Percentiles rank a stretch among this genome's conserved stretches.
These are phyloP conservation scores for Rutstroemia sp. DNA, from an alignment of 2,329 filamentous ascomycete genomes.

Conservation along the genomic window DNA sequence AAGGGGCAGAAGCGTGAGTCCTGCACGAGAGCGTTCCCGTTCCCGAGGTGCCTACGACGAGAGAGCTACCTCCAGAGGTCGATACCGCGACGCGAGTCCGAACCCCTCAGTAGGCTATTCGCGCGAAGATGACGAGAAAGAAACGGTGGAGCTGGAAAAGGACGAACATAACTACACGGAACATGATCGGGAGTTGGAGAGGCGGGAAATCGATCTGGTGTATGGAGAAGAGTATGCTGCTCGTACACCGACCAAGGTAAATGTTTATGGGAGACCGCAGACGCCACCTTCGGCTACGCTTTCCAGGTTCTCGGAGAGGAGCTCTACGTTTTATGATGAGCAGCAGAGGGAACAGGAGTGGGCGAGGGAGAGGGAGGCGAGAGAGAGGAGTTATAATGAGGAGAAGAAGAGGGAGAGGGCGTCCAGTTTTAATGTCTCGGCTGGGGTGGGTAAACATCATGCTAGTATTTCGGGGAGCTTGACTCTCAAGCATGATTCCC, in stretches of 20 bases:
- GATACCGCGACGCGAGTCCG: slow-evolving; percentile 2
- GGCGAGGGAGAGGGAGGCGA: slow-evolving; percentile 9
- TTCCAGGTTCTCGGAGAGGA: too few species aligned
- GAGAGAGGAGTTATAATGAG: slow-evolving; percentile 17
- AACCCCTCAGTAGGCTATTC: background rate
- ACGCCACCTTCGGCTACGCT: background rate
- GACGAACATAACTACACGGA: background rate
- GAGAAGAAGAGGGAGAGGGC: slow-evolving; percentile 15
- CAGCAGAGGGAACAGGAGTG: slow-evolving; percentile 4
- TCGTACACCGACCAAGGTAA: slow-evolving; percentile 4
- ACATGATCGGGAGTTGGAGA: slow-evolving; percentile 1
- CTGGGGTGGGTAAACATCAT: slow-evolving; percentile 13
- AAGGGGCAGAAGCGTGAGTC: slow-evolving; percentile 24
- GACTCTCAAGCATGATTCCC: slow-evolving; percentile 17
- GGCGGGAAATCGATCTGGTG: background rate
- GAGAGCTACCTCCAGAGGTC: slow-evolving; percentile 9
- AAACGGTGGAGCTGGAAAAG: background rate
- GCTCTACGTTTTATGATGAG: too few species aligned
- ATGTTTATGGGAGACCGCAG: background rate
- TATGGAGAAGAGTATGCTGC: slow-evolving; percentile 3
- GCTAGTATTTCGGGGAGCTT: slow-evolving; percentile 20
- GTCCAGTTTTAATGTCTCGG: slow-evolving; percentile 23
- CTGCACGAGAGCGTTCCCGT: slow-evolving; percentile 23
- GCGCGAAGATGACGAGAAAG: background rate
- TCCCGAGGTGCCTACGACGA: slow-evolving; percentile 14